phyloP scores from a whole-genome alignment of 768 basidiomycete species.

The Hortiboletus flavorubellus region DNA sequence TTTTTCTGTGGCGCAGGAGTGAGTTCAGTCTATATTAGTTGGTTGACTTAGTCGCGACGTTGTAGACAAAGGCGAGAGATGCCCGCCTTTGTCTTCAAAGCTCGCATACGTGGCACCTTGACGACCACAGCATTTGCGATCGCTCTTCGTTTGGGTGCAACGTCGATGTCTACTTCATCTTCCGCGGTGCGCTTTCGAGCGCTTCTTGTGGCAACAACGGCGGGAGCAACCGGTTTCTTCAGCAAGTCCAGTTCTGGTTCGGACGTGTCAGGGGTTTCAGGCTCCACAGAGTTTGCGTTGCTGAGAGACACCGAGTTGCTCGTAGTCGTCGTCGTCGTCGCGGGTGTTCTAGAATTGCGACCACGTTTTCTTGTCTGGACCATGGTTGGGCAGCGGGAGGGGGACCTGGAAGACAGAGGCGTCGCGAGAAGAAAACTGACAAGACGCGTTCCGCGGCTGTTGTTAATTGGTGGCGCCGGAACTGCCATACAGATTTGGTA shows the following conservation, averaged over 20 bases:
- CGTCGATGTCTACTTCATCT: constrained; percentile 28
- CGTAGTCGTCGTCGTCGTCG: constrained; percentile 28
- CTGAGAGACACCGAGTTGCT: constrained; percentile 48
- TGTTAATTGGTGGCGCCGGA: constrained; percentile 27
- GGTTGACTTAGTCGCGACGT: constrained; percentile 14
- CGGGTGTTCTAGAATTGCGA: constrained; percentile 17
- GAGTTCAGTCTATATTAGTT: constrained; percentile 9
- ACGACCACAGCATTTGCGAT: constrained; percentile 27
- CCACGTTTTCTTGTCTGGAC: constrained; percentile 18
- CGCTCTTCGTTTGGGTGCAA: constrained; percentile 34
- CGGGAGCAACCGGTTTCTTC: not conserved
- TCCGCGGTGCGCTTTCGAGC: constrained; percentile 34
- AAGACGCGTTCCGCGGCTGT: constrained; percentile 16
- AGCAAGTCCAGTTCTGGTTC: constrained; percentile 22
- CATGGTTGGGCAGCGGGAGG: constrained; percentile 17
- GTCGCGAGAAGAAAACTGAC: constrained; percentile 16
- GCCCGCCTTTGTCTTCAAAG: constrained; percentile 26
- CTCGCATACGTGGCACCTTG: constrained; percentile 6
- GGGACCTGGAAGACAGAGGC: constrained; percentile 8
- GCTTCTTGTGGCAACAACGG: constrained; percentile 8
- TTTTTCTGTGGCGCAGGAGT: constrained; percentile 8
- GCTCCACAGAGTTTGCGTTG: constrained; percentile 41
- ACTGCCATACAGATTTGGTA: not conserved
- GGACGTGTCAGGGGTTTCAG: constrained; percentile 55
- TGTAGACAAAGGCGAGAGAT: not conserved